Conservation (phyloP, 768 basidiomycete genomes). For the Nidularia pulvinata region DNA sequence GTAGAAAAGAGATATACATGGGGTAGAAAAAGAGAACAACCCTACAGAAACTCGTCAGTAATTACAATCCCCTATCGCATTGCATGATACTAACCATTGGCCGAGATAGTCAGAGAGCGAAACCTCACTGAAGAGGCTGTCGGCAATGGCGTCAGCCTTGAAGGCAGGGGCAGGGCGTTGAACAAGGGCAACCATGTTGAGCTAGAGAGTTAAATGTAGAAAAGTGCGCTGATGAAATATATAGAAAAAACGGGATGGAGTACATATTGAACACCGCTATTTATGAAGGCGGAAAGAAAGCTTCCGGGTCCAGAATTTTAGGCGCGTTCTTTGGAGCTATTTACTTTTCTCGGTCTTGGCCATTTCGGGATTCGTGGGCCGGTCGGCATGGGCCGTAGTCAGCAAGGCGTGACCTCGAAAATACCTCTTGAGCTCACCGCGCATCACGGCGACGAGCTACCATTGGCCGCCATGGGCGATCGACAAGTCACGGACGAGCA, state of each 20-base stretch:
- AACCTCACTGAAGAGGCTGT: constrained; percentile 77
- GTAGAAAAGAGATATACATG: constrained; percentile 51
- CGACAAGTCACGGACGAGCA: too few relatives aligned
- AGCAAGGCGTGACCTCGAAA: background rate
- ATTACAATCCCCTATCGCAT: background rate
- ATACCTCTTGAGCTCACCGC: background rate
- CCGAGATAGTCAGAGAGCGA: constrained; percentile 75
- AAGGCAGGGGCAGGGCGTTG: constrained; percentile 89
- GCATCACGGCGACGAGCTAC: background rate
- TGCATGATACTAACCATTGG: constrained; percentile 62
- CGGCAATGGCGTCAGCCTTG: constrained; percentile 70
- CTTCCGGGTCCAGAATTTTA: constrained; percentile 7
- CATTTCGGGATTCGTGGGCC: background rate
- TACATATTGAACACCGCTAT: background rate
- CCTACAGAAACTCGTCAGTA: constrained; percentile 40
- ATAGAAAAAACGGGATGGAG: constrained; percentile 1
- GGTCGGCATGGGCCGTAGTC: background rate
- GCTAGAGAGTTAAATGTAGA: background rate
- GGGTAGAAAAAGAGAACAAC: constrained; percentile 96
- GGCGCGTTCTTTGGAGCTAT: constrained; percentile 21
- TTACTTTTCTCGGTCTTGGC: constrained; percentile 5
- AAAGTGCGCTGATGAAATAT: constrained; percentile 1
- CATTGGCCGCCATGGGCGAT: too few relatives aligned
- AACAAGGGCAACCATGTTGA: constrained; percentile 57
- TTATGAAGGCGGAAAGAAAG: constrained; percentile 5